phyloP scores from a whole-genome alignment of 2,329 filamentous ascomycete species.

The Fusarium transvaalense region DNA sequence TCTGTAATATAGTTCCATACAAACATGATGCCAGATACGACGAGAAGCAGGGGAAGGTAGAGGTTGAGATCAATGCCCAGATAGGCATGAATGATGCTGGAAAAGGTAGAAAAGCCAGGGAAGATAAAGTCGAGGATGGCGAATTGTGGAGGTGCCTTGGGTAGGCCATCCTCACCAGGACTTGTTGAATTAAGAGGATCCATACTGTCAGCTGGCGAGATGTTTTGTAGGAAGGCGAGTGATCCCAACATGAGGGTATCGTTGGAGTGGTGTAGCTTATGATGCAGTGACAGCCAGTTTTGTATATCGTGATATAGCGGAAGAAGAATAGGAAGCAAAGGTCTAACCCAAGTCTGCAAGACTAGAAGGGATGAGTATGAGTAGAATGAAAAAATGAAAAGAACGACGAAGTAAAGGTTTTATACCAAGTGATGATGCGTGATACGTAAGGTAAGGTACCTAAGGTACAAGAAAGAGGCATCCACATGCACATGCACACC shows the following conservation, averaged over 20 bases:
- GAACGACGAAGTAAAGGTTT: conserved; percentile 10
- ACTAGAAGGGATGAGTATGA: conserved; percentile 14
- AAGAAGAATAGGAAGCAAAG: neutral
- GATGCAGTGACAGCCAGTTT: neutral
- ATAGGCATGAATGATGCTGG: conserved; percentile 66
- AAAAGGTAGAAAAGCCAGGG: conserved; percentile 72
- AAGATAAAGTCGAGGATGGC: conserved; percentile 72
- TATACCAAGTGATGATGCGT: conserved; percentile 22
- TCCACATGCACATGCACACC: neutral
- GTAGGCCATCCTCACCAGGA: conserved; percentile 11
- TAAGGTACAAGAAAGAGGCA: conserved; percentile 8
- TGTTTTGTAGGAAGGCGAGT: conserved; percentile 14
- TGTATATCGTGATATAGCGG: neutral
- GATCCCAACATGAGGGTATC: conserved; percentile 23
- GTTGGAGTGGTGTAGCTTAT: neutral
- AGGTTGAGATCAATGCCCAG: conserved; percentile 71
- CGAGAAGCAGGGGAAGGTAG: conserved; percentile 70
- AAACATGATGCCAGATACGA: conserved; percentile 62
- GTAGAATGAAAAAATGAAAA: neutral
- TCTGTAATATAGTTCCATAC: conserved; percentile 65
- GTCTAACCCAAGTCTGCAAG: conserved; percentile 13
- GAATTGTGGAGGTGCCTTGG: conserved; percentile 54
- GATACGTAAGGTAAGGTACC: conserved; percentile 2
- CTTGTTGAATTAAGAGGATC: conserved; percentile 43
- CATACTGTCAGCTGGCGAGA: conserved; percentile 39